Percentiles rank a stretch among this genome's conserved stretches.
Evolutionary conservation across 768 basidiomycete species (phyloP).

Genomic region (Tephrocybe sp.): DNA sequence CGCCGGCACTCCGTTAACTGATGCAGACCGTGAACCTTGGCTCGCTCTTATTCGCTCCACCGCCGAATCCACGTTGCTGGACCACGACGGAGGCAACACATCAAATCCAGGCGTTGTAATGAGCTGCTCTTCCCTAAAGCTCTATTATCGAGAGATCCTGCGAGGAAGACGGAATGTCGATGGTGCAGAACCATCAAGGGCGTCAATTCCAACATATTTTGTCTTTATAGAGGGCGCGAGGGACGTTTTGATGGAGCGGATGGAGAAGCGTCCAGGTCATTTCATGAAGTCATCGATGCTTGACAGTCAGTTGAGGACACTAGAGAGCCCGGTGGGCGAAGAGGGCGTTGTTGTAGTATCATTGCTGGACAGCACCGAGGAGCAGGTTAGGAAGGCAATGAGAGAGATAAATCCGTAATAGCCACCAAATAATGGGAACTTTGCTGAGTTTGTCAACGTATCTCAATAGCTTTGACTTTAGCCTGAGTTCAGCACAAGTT

Average conservation of each 20-base stretch:
- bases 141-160: conserved; percentile 77
- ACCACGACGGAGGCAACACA: conserved; percentile 3
- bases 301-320: conserved; percentile 69
- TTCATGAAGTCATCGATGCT: conserved; percentile 87
- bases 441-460: too few relatives aligned
- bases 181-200: background rate
- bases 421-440: too few relatives aligned
- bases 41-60: conserved; percentile 67
- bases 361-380: conserved; percentile 49
- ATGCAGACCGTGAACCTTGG: conserved; percentile 87
- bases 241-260: conserved; percentile 59
- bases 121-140: conserved; percentile 85
- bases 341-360: conserved; percentile 66
- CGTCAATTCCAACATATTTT: conserved; percentile 63
- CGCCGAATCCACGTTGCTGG: conserved; percentile 44
- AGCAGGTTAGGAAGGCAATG: conserved; percentile 51
- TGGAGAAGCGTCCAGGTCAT: conserved; percentile 66
- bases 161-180: conserved; percentile 45
- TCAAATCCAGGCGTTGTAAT: conserved; percentile 63
- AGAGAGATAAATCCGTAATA: conserved; percentile 42
- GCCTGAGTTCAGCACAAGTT: too few relatives aligned
- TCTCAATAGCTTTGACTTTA: too few relatives aligned
- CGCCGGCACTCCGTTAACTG: conserved; percentile 69
- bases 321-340: conserved; percentile 72
- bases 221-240: conserved; percentile 71